Evolutionary conservation across 345 rosid genomes (phyloP), one percentile per base, ranked within the genome.

Genomic region (Cardamine occulta): DNA sequence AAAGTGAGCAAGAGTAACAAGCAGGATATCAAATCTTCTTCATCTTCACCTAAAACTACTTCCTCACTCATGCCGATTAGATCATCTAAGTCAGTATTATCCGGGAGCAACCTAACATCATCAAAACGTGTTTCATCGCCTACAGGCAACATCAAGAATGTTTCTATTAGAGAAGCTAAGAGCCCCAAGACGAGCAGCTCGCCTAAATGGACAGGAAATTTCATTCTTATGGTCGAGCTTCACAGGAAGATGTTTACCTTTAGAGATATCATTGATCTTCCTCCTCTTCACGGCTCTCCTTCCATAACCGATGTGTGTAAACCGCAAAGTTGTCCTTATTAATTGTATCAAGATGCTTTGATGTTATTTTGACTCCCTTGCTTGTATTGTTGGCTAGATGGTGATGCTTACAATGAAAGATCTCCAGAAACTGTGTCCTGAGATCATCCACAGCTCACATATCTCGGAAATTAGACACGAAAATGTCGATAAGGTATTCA

Each of bases 181-280:
- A 76, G 72, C 26, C 65, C 69, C 55, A 85, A 59, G 79, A 71
- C 34, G 8, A 59, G 59, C 2, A 68, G 81, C 63, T 84, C 85
- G 0, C 76, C 76, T 45, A 78, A 80, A 74, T 79, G 78, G 64
- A 15, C 84, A 1, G 73, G 85, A 0, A 80, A 86, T 40, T 77
- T 83, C 62, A 72, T 78, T 39, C 70, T 83, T 80, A 88, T 87
- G 86, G 81, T 86, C 78, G 89, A 88, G 72, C 89, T 93, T 28
- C 86, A 85, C 21, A 82, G 85, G 69, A 90, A 88, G 85, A 88
- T 88, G 26, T 56, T 78, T 73, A 63, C 68, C 28, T 93, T 93
- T 73, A 80, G 98, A 58, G 96, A 93, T 75, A 67, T 82, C 66
- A 74, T 90, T 75, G 96, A 90, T 65, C 82, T 92, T 13, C 86